Conservation (phyloP, 2,329 filamentous ascomycete species). For the Fusarium liriodendri region DNA sequence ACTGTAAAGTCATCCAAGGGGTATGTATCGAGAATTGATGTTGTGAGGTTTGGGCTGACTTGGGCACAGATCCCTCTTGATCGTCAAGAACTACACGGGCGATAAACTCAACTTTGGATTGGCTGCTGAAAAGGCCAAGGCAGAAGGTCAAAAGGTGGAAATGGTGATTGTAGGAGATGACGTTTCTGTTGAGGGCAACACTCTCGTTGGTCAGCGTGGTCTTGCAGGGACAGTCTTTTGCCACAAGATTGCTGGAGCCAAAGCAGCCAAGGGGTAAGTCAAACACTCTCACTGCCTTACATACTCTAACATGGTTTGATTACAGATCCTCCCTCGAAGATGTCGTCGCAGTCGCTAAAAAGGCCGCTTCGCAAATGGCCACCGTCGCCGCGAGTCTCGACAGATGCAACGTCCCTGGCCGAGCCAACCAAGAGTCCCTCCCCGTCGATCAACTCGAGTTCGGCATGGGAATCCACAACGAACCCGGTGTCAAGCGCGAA, state of each 20-base stretch:
- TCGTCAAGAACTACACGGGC: conserved; percentile 45
- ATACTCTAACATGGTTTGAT: conserved; percentile 7
- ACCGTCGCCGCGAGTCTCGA: conserved; percentile 42
- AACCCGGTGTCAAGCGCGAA: conserved; percentile 41
- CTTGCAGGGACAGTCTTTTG: conserved; percentile 40
- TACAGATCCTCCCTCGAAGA: conserved; percentile 30
- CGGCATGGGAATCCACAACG: conserved; percentile 44
- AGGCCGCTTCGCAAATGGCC: conserved; percentile 39
- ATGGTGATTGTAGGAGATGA: conserved; percentile 42
- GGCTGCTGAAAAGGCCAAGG: conserved; percentile 45
- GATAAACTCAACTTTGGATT: conserved; percentile 46
- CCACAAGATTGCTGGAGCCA: conserved; percentile 41
- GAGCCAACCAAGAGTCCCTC: conserved; percentile 33
- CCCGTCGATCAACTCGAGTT: conserved; percentile 37
- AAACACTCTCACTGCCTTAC: not conserved
- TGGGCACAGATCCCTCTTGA: conserved; percentile 30
- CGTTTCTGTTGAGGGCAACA: conserved; percentile 40
- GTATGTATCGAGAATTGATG: not conserved
- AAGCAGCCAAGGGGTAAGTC: conserved; percentile 36
- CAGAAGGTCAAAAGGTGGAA: conserved; percentile 36
- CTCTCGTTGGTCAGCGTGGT: conserved; percentile 39
- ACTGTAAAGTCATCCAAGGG: conserved; percentile 36
- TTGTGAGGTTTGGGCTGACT: not conserved
- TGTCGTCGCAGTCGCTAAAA: conserved; percentile 29
- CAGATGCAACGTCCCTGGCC: conserved; percentile 38